Percentiles rank a stretch among this genome's conserved stretches.
Conservation (phyloP, 352 stramenopile species). For the Phytopythium helicoides region DNA sequence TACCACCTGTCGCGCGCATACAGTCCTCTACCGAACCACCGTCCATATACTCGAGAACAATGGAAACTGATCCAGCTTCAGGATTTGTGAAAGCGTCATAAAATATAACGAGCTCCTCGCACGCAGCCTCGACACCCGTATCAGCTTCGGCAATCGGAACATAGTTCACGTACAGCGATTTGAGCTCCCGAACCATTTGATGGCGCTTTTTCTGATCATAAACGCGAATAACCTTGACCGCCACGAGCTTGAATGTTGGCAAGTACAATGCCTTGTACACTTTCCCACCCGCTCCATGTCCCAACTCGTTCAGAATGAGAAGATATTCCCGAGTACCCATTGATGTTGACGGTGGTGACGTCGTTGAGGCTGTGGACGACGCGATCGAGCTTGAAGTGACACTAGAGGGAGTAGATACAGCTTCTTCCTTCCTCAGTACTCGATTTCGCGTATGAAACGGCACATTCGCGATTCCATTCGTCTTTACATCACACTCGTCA, state of each 20-base stretch:
- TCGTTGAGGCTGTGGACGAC: slow-evolving; percentile 7
- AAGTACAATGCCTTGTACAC: slow-evolving; percentile 90
- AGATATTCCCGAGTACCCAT: slow-evolving; percentile 67
- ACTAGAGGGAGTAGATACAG: too few species aligned
- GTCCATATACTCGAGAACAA: slow-evolving; percentile 96
- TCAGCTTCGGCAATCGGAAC: slow-evolving; percentile 52
- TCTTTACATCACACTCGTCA: slow-evolving; percentile 29
- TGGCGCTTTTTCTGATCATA: slow-evolving; percentile 88
- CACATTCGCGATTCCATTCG: slow-evolving; percentile 64
- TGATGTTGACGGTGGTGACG: slow-evolving; percentile 10
- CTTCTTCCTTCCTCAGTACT: slow-evolving; percentile 1
- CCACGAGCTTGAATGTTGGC: slow-evolving; percentile 86
- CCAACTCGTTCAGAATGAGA: slow-evolving; percentile 66
- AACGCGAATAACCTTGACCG: slow-evolving; percentile 88
- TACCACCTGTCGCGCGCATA: slow-evolving; percentile 36
- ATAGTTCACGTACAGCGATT: slow-evolving; percentile 83
- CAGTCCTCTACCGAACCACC: slow-evolving; percentile 86
- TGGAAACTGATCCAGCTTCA: slow-evolving; percentile 81
- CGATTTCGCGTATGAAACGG: slow-evolving; percentile 39
- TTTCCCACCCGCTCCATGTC: slow-evolving; percentile 83
- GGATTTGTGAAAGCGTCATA: slow-evolving; percentile 93
- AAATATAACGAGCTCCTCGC: slow-evolving; percentile 86
- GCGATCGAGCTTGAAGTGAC: too few species aligned
- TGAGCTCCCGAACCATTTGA: slow-evolving; percentile 87
- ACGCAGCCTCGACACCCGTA: slow-evolving; percentile 35